Evolutionary conservation across 176 grass and related monocot species (phyloP), one percentile per base, ranked within the genome.

Genomic region (Hyparrhenia diplandra): DNA sequence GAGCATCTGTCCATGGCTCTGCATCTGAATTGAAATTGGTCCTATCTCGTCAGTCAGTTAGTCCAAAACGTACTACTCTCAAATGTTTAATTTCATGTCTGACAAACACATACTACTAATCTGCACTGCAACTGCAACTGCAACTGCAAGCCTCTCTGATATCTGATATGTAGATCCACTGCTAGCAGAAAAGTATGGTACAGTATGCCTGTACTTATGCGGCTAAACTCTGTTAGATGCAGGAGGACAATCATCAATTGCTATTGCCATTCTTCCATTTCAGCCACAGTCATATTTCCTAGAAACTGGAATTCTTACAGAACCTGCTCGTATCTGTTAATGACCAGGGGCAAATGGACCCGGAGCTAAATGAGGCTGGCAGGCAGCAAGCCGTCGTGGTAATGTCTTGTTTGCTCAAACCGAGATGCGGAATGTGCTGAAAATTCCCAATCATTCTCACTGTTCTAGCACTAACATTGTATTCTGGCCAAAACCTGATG

Each of bases 321-420:
- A 75, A 5, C 20, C 32, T 9, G 6, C 2, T 54, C 18, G 18
- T 2, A 54, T 2, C n/a, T 2, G 37, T 36, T 2, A 54, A 21
- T 30, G 4, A 43, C 43, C 73, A 97, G 93, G 83, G 90, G 11
- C 88, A 93, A 2, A 88, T 90, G 88, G 88, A 97, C 67, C 21
- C 85, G 79, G 90, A 92, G 55, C 78, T 92, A 39, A 92, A 97
- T 82, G 93, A 97, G 83, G 88, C 32, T 61, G 88, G 90, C 17
- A 92, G 71, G 31, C 76, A 77, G 39, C 93, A 96, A 79, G 93
- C 88, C 24, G 35, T 28, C 32, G 71, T 65, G 75, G 90, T 96
- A 88, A 75, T 60, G 31, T 80, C 69, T 51, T 51, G 49, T 25
- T 68, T 24, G 20, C 21, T 61, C 64, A 57, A 28, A 71, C n/a